Evolutionary conservation across 2,329 filamentous ascomycete species (phyloP), one percentile per base, ranked within the genome.

Genomic region (Pyricularia pennisetigena): DNA sequence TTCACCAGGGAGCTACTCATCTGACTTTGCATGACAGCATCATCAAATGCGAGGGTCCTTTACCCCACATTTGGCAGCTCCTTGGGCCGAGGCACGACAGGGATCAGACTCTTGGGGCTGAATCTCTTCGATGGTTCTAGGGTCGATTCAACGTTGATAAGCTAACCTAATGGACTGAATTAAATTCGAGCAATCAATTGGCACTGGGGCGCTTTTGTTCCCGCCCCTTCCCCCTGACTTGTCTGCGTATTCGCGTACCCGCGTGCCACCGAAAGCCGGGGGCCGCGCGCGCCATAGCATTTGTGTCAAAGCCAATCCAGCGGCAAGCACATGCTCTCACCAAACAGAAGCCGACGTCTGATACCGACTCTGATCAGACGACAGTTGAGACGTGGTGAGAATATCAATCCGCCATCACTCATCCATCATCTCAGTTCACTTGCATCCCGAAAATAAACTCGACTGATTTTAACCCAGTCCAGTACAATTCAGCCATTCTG

Each of bases 1-100:
- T 32, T 32, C 30, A 32, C 12, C 12, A 35, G 32, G 32, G 32
- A 35, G 32, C 32, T 35, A 2, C 6, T 35, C n/a, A n/a, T n/a
- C n/a, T n/a, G n/a, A n/a, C n/a, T 14, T 35, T 35, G 10, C 32
- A 35, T 35, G 32, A 35, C 32, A 35, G 32, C 32, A 61, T n/a
- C 4, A 54, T 24, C 57, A 61, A 61, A 61, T 61, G 57, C 57
- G 57, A 61, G 24, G 41, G 41, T 20, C 20, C 41, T 10, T 66
- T 66, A 49, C 64, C 26, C 64, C 64, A 66, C 64, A 24, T 41
- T 65, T 65, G 23, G 64, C n/a, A 65, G 29, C 64, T 41, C 28
- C 57, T 26, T 28, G 64, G 41, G 64, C 64, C 64, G 64, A 66
- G 64, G 64, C 41, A 35, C 26, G 35, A 41, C 30, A 65, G 64